Evolutionary conservation across 192 early-diverging fungal genomes (phyloP).

Genomic region (Backusella luteola): DNA sequence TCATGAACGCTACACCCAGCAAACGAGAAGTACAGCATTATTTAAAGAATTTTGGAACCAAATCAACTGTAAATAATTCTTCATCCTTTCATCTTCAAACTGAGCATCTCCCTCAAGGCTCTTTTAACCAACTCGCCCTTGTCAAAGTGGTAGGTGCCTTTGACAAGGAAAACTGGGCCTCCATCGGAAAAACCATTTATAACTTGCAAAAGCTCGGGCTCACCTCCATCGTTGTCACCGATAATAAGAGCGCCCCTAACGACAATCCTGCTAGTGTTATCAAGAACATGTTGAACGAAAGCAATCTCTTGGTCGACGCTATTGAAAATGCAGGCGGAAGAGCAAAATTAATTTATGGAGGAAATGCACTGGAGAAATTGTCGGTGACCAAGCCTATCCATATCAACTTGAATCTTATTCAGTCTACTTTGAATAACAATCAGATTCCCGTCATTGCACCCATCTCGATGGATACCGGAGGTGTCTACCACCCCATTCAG

Average conservation of each 20-base stretch:
- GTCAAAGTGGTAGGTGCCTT: constrained; percentile 56
- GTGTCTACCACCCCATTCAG: constrained; percentile 37
- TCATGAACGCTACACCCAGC: constrained; percentile 59
- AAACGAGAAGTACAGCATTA: constrained; percentile 63
- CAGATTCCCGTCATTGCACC: constrained; percentile 67
- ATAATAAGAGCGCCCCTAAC: constrained; percentile 36
- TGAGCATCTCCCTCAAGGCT: constrained; percentile 33
- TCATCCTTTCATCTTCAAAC: neutral
- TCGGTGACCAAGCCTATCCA: neutral
- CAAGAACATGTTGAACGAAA: constrained; percentile 47
- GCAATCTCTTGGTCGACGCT: constrained; percentile 58
- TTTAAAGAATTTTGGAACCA: constrained; percentile 48
- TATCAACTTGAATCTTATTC: constrained; percentile 40
- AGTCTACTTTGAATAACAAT: constrained; percentile 54
- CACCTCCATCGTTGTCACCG: constrained; percentile 60
- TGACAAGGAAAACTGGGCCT: constrained; percentile 32
- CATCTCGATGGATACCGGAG: constrained; percentile 35
- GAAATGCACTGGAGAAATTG: constrained; percentile 46
- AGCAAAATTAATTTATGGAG: constrained; percentile 67
- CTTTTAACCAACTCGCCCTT: constrained; percentile 58
- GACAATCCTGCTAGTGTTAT: constrained; percentile 19
- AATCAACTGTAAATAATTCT: neutral
- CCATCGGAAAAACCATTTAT: constrained; percentile 56
- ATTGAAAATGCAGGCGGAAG: constrained; percentile 74
- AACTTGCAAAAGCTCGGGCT: constrained; percentile 67